These are phyloP conservation scores for Sarocladium strictum DNA, from an alignment of 2,329 filamentous ascomycete genomes.

Conservation along the genomic window DNA sequence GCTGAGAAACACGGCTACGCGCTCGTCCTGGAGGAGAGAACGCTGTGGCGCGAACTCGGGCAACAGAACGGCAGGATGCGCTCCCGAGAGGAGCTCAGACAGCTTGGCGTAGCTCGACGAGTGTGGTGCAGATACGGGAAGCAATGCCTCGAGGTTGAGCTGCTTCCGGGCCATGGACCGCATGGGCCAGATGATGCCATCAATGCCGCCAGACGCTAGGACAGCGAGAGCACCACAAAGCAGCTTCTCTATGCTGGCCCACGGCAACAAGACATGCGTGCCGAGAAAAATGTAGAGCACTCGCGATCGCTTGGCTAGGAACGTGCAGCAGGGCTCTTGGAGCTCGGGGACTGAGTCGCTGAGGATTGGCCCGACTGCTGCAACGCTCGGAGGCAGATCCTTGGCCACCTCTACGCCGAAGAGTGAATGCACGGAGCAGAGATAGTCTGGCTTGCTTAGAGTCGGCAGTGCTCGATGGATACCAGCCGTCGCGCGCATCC, in stretches of 20 bases:
- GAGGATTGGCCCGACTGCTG: conserved; percentile 33
- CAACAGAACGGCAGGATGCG: conserved; percentile 17
- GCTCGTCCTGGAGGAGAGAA: conserved; percentile 29
- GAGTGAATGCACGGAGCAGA: conserved; percentile 37
- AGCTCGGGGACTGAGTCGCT: conserved; percentile 26
- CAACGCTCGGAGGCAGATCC: conserved; percentile 33
- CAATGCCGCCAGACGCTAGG: conserved; percentile 22
- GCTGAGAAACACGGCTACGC: conserved; percentile 29
- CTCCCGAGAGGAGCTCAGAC: too few species aligned
- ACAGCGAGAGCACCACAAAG: conserved; percentile 14
- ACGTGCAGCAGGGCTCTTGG: conserved; percentile 17
- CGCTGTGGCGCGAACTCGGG: conserved; percentile 33
- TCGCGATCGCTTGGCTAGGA: conserved; percentile 23
- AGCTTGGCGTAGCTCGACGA: too few species aligned
- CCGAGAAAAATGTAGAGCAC: conserved; percentile 34
- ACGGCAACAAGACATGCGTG: conserved; percentile 31
- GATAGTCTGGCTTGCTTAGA: conserved; percentile 30
- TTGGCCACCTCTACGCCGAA: conserved; percentile 34
- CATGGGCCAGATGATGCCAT: conserved; percentile 33
- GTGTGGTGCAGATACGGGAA: too few species aligned
- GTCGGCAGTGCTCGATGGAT: conserved; percentile 23
- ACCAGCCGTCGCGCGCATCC: conserved; percentile 27
- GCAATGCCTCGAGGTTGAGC: too few species aligned
- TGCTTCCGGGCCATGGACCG: conserved; percentile 12
- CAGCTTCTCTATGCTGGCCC: conserved; percentile 12